phyloP scores from a whole-genome alignment of 345 rosid species.

The Salix koriyanagi region DNA sequence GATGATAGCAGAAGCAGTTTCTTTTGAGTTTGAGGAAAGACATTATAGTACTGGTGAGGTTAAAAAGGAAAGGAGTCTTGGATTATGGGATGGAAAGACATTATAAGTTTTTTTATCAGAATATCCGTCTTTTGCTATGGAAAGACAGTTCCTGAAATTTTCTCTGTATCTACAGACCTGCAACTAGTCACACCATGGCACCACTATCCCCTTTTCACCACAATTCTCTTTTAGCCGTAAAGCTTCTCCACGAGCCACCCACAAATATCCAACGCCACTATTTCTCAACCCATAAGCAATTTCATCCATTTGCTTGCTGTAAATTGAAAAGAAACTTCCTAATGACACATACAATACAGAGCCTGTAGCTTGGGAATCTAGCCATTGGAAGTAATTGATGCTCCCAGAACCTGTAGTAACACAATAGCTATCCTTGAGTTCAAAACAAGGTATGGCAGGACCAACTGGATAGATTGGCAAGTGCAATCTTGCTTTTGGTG shows the following conservation, averaged over 20 bases:
- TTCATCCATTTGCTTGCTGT: too few relatives aligned
- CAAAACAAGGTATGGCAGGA: constrained; percentile 37
- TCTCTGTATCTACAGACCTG: constrained; percentile 30
- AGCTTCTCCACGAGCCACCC: constrained; percentile 43
- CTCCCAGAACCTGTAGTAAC: neutral
- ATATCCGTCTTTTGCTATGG: constrained; percentile 1
- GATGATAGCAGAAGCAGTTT: neutral
- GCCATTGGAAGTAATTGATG: neutral
- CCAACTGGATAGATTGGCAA: constrained; percentile 35
- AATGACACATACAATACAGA: too few relatives aligned
- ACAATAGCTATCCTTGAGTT: neutral
- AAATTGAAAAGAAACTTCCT: too few relatives aligned
- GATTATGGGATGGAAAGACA: constrained; percentile 30
- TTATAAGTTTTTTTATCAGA: neutral
- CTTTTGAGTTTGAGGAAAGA: constrained; percentile 18
- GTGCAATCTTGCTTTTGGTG: constrained; percentile 12
- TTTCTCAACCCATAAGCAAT: too few relatives aligned
- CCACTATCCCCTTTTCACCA: constrained; percentile 13
- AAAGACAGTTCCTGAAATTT: too few relatives aligned
- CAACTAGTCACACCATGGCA: constrained; percentile 59
- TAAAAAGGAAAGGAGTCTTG: constrained; percentile 32
- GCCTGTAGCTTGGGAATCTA: too few relatives aligned
- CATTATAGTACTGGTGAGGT: neutral
- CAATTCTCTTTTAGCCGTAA: neutral
- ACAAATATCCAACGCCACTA: constrained; percentile 34